Base-by-base conservation (phyloP, 1,139 yeast genomes). In the Sugiyamaella grinbergsii region DNA sequence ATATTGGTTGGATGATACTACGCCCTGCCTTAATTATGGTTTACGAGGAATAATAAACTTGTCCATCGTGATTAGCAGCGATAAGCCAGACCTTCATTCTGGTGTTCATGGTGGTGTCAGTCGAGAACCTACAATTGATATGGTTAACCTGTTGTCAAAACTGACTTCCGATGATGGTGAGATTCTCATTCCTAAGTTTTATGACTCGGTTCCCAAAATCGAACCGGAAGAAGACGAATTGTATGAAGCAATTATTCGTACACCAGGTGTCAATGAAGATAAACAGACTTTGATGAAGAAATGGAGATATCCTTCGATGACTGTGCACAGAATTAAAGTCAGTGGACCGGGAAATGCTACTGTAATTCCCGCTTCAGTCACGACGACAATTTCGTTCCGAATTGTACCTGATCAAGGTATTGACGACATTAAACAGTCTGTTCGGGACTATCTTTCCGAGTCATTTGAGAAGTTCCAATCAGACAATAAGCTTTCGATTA, bases 101-200 rank as follows among this genome's bases (percentile, higher is more conserved):
- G 98, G 98, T 55, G 95, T 93, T 13, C 95, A 91, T 69, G 98
- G 98, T 42, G 98, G 98, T 53, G 83, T 85, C 7, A 80, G 81
- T 59, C 77, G 85, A 52, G 98, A 93, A 60, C 98, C 98, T 1
- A 83, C 95, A 0, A 80, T 88, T 73, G 98, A 93, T 63, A 70
- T 93, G 64, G 78, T 91, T 47, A 85, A 83, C 53, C 63, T 91
- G 15, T 70, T 91, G 33, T 77, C 93, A 6, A 78, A 79, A 49
- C 71, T 90, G 50, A 78, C 82, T 38, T 78, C 78, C 8, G 72
- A 73, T 10, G 69, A 72, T 24, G 85, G 85, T n/a, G 69, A 70
- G 51, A 82, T 90, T 13, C 66, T 73, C 22, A 74, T 93, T 6
- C 93, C 94, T 0, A 76, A 77, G 4, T 91, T 90, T 59, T 83